Base-by-base conservation (phyloP, 2,329 filamentous ascomycete species). In the Sodiomyces alkalinus region DNA sequence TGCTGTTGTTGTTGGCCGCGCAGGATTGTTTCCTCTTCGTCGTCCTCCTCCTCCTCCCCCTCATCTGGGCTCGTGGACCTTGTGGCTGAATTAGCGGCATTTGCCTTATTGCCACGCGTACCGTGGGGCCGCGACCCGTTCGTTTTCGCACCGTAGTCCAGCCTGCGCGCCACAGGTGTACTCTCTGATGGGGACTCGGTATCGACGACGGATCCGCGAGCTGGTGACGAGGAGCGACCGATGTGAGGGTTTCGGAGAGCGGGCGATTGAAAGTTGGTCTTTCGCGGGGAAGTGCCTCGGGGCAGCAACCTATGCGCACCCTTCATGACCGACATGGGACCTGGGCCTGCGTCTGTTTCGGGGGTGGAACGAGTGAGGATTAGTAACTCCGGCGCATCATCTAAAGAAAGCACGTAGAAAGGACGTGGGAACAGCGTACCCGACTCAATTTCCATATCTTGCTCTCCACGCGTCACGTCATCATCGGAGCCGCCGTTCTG, bases 211-310 rank as follows among this genome's bases (percentile, higher is more conserved):
- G 53, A 49, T n/a, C 52, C 57, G 14, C 56, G 55, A 7, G 49
- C 44, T 0, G 66, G 61, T 11, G 62, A 69, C 9, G 66, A 66
- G 12, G 56, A 54, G 24, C 60, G 66, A 17, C 60, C 64, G 29
- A 75, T 49, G 26, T 64, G 64, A 4, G 67, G 70, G 39, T 71
- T 72, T 31, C 65, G 63, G 35, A 70, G 63, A 16, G 76, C 72
- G 1, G 76, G 76, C 3, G 66, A 70, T 9, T 59, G 54, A 16
- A 72, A 58, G 19, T 62, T 54, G 4, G 74, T 75, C 49, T 78
- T 80, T 30, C 67, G 59, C 1, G 77, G 77, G 3, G 75, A 80
- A 11, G 27, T 38, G 25, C 36, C 36, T 17, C 36, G 34, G 10
- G 36, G 36, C 11, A 36, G 28, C 4, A 36, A 23, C 12, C 32